These are phyloP conservation scores for Cercospora janseana DNA, from an alignment of 2,329 filamentous ascomycete genomes.

Conservation along the genomic window DNA sequence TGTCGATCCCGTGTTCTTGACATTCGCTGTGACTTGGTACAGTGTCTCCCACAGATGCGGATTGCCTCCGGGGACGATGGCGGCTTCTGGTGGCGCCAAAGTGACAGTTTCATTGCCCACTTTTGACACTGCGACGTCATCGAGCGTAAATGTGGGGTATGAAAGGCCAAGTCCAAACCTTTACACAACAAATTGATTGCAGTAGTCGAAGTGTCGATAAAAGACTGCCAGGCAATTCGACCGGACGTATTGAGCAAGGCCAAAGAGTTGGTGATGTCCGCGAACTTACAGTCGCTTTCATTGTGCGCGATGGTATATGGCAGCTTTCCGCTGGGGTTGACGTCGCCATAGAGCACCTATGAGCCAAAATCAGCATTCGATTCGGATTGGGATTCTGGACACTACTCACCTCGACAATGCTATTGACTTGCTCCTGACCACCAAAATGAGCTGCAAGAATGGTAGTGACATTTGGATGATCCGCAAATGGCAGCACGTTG, in stretches of 20 bases:
- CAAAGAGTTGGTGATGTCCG: slow-evolving; percentile 40
- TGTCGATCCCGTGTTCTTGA: slow-evolving; percentile 62
- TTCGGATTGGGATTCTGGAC: neutral
- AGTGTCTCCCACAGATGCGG: slow-evolving; percentile 62
- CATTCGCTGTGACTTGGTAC: slow-evolving; percentile 50
- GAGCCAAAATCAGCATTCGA: neutral
- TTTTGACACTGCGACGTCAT: slow-evolving; percentile 17
- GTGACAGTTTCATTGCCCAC: slow-evolving; percentile 37
- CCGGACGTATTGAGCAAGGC: slow-evolving; percentile 37
- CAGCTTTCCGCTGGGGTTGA: slow-evolving; percentile 42
- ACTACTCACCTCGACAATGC: slow-evolving; percentile 59
- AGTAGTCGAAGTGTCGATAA: slow-evolving; percentile 53
- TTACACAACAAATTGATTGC: slow-evolving; percentile 34
- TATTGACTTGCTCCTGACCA: slow-evolving; percentile 80
- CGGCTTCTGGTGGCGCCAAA: slow-evolving; percentile 56
- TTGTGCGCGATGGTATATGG: slow-evolving; percentile 81
- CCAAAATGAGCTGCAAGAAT: slow-evolving; percentile 79
- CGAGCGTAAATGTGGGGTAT: slow-evolving; percentile 32
- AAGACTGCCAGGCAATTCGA: slow-evolving; percentile 46
- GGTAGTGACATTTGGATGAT: slow-evolving; percentile 62
- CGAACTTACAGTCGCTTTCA: slow-evolving; percentile 42
- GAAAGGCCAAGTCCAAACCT: slow-evolving; percentile 33
- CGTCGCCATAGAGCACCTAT: slow-evolving; percentile 4
- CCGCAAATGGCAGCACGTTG: slow-evolving; percentile 43
- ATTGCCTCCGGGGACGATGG: slow-evolving; percentile 55